Evolutionary conservation across 2,329 filamentous ascomycete genomes (phyloP), one percentile per base, ranked within the genome.

Genomic region (Dothidotthia symphoricarpi): DNA sequence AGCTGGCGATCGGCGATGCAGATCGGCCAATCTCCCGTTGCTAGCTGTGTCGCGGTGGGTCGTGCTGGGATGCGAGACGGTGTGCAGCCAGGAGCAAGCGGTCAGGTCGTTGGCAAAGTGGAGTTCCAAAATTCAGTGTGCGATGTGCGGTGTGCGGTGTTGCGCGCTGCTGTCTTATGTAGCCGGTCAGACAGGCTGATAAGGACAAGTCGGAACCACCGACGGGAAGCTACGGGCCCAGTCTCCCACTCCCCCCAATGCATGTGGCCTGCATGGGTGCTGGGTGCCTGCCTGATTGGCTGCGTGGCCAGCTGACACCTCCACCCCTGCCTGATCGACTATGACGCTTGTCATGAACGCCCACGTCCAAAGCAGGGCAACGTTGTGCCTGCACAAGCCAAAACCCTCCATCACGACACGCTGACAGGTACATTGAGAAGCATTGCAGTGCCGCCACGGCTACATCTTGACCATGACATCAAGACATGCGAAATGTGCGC

Each of bases 1-100:
- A 41, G 45, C 32, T 46, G 45, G 47, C 45, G 59, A 63, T 63
- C 56, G 59, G 47, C 59, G 50, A 57, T 52, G 53, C 9, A 31
- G 56, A 62, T 62, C 55, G 55, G 52, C 58, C 49, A 55, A 47
- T 31, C 19, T 22, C 19, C 19, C 19, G 19, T 5, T 5, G 19
- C 19, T 6, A 9, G 19, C 5, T 6, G 9, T 22, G 19, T 22
- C 19, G 19, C 19, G 41, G 43, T 39, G 38, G 31, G 36, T 33
- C 28, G 40, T 39, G 43, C 29, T 30, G 34, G 34, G 32, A 24
- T 37, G 35, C n/a, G 31, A 28, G 39, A 31, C 31, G 38, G 28
- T 24, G 36, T 28, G 16, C n/a, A n/a, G n/a, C n/a, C n/a, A n/a
- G n/a, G n/a, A n/a, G n/a, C n/a, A n/a, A n/a, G n/a, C n/a, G n/a